A percentile compares a stretch with the other conserved stretches of the same genome.
Conservation (phyloP, 192 early-diverging fungal species). For the Coemansia sp. region DNA sequence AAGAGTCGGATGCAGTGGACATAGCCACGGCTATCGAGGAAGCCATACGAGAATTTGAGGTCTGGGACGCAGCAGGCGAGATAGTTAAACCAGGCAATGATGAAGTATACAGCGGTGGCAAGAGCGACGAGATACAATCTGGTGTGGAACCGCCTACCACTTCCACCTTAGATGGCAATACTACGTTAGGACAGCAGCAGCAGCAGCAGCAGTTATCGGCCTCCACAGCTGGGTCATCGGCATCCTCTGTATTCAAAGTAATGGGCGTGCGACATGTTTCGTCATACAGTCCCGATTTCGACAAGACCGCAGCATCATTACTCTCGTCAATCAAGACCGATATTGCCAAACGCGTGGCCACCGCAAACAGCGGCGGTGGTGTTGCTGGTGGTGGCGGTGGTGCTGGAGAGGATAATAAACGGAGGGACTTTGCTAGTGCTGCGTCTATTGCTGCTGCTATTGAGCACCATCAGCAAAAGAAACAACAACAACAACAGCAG, state of each 20-base stretch:
- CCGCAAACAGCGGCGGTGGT: too few species aligned
- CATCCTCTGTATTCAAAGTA: slow-evolving; percentile 40
- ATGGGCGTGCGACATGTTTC: slow-evolving; percentile 53
- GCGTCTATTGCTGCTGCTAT: slow-evolving; percentile 47
- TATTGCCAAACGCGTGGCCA: slow-evolving; percentile 33
- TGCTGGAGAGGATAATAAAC: too few species aligned
- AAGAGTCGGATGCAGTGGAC: too few species aligned
- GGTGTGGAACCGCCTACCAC: not conserved
- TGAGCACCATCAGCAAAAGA: slow-evolving; percentile 47
- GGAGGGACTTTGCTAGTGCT: slow-evolving; percentile 9
- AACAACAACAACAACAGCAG: slow-evolving; percentile 23
- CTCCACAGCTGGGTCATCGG: not conserved
- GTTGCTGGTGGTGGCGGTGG: too few species aligned
- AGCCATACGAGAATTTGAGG: not conserved
- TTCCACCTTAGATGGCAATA: not conserved
- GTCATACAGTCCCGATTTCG: slow-evolving; percentile 46
- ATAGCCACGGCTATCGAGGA: not conserved
- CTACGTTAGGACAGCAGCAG: not conserved
- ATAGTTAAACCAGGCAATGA: not conserved
- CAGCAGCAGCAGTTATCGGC: not conserved
- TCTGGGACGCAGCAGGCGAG: slow-evolving; percentile 33
- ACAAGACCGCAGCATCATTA: slow-evolving; percentile 49
- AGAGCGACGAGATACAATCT: too few species aligned
- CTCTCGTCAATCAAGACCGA: slow-evolving; percentile 53
- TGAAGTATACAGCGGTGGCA: too few species aligned